These are phyloP conservation scores for Myxozyma geophila DNA, from an alignment of 805 yeast species.

Conservation along the genomic window DNA sequence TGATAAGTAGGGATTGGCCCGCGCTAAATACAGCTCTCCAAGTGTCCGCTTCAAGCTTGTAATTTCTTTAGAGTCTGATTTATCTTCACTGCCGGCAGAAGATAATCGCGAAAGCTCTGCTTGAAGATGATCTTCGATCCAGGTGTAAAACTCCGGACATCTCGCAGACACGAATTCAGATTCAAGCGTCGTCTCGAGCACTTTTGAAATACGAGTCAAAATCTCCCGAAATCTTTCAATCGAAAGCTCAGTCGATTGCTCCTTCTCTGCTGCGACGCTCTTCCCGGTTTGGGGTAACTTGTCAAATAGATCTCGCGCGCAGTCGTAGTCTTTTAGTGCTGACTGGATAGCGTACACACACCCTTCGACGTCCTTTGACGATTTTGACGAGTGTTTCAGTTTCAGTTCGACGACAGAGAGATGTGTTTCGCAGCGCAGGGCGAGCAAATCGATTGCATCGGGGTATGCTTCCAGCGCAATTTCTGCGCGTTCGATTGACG, in stretches of 20 bases:
- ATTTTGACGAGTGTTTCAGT: slow-evolving; percentile 40
- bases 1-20: slow-evolving; percentile 42
- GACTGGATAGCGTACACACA: slow-evolving; percentile 44
- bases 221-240: neutral
- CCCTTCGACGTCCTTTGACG: slow-evolving; percentile 45
- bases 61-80: neutral
- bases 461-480: slow-evolving; percentile 60
- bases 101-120: neutral
- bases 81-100: too few relatives aligned
- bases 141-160: slow-evolving; percentile 28
- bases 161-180: slow-evolving; percentile 24
- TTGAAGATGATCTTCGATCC: slow-evolving; percentile 20
- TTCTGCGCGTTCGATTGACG: slow-evolving; percentile 71
- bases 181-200: slow-evolving; percentile 30
- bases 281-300: neutral
- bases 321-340: slow-evolving; percentile 33
- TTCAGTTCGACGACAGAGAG: slow-evolving; percentile 52
- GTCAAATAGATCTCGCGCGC: slow-evolving; percentile 1
- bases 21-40: slow-evolving; percentile 43
- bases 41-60: slow-evolving; percentile 33
- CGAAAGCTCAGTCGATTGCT: neutral
- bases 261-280: neutral
- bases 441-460: slow-evolving; percentile 52
- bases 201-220: slow-evolving; percentile 20
- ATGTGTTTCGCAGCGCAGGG: slow-evolving; percentile 56